Evolutionary conservation across 768 basidiomycete genomes (phyloP), one percentile per base, ranked within the genome.

Genomic region (Megacollybia marginata): DNA sequence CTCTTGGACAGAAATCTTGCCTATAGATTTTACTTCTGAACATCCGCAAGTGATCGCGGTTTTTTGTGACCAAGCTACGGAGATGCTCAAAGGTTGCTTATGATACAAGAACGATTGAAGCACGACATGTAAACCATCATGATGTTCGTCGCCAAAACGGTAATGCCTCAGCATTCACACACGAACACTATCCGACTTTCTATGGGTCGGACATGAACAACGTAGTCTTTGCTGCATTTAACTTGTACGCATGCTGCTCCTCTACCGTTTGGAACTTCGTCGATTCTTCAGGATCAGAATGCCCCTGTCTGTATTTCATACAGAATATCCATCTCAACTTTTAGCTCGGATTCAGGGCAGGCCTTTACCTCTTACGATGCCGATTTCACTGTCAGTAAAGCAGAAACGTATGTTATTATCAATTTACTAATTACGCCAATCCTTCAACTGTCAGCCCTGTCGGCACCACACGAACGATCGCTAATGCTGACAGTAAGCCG

Each of bases 281-380:
- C 59, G 35, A 55, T 62, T 44, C 48, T 61, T n/a, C 75, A 73
- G 0, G 75, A 77, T 55, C 69, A 73, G 51, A 73, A 71, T 55
- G 71, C 78, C 13, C 76, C 78, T 15, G 69, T 75, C 36, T 80
- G 76, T 57, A 65, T 78, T 18, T 63, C 69, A 1, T 80, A 67
- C 66, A 69, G 69, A 55, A 65, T 80, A 33, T 71, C 65, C 38
- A 60, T 28, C 23, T 28, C 23, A 59, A 60, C 42, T 59, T 75
- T 33, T 55, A 56, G 13, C 58, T 67, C 0, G 34, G 66, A 74
- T 51, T 65, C 69, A 9, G 78, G 73, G 11, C 65, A 77, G 51
- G 78, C 74, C 1, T 79, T 78, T 60, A 79, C 79, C 1, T 71
- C 66, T 48, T 74, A 75, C 48, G 80, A 83, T 49, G 75, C 82